Evolutionary conservation across 179 eudicot species (phyloP).

Genomic region (Kewa caespitosa): DNA sequence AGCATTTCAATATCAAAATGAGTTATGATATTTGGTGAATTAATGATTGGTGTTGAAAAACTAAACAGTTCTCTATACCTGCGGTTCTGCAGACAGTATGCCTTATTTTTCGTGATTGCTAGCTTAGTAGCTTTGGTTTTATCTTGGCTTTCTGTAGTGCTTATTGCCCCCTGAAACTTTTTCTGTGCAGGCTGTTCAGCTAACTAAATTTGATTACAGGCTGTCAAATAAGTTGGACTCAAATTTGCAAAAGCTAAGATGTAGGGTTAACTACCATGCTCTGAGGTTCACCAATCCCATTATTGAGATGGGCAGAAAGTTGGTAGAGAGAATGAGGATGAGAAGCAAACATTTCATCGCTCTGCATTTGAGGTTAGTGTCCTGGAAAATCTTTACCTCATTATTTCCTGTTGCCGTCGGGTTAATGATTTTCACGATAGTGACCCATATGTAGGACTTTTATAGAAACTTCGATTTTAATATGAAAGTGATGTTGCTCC

Average conservation of each 20-base stretch:
- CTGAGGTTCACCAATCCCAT: conserved; percentile 63
- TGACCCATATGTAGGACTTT: not conserved
- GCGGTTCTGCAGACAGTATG: not conserved
- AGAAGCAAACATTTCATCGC: conserved; percentile 69
- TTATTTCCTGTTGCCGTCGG: conserved; percentile 7
- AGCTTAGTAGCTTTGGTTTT: not conserved
- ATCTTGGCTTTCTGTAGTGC: not conserved
- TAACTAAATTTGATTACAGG: conserved; percentile 84
- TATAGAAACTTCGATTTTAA: not conserved
- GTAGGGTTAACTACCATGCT: conserved; percentile 84
- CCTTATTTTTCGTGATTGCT: not conserved
- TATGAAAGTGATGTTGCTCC: conserved; percentile 24
- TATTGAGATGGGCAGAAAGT: conserved; percentile 63
- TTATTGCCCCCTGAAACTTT: not conserved
- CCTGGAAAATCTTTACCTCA: not conserved
- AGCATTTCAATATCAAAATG: not conserved
- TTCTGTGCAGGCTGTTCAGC: conserved; percentile 73
- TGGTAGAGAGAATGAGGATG: conserved; percentile 74
- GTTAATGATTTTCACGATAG: conserved; percentile 10
- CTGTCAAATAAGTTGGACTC: conserved; percentile 61
- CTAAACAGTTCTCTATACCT: not conserved
- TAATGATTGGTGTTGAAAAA: not conserved
- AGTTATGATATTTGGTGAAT: not conserved
- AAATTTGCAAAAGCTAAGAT: conserved; percentile 74
- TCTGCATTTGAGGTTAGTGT: conserved; percentile 69